Base-by-base conservation (phyloP, 305 asterid genomes). In the Fraxinus baroniana region DNA sequence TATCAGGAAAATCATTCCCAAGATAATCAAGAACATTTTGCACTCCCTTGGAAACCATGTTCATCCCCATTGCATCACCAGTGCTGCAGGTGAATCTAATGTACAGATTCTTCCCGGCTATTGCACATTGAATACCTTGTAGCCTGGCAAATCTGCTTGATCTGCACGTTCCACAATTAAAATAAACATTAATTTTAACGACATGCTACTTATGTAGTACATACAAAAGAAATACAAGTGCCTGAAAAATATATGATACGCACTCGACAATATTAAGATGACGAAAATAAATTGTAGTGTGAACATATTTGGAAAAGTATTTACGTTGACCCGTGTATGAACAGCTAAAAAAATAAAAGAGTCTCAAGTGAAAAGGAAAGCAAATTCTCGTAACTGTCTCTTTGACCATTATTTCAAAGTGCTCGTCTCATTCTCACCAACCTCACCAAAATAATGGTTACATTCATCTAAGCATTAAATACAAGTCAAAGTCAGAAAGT, bases 51-150 rank as follows among this genome's bases (percentile, higher is more conserved):
- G 92, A 89, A 5, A 89, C 90, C 92, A 89, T 89, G 79, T 89
- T 89, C 91, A 87, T 89, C 52, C 92, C 92, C 92, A 89, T 89
- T 57, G 92, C 92, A 83, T 89, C 92, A 41, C 91, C 92, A 28
- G 92, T 89, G 82, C 91, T 80, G 80, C 92, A 89, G 62, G 46
- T 74, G 71, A 89, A 89, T 82, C 92, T 87, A 80, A 87, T 85
- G 79, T 83, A 89, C 32, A 89, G 33, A 76, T 89, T 89, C 82
- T 87, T 89, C 82, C 92, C 92, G 7, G 92, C 92, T 22, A 89
- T 80, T 66, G 91, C 90, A 83, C 91, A 89, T 15, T 80, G 85
- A 71, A 89, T 80, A 12, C 85, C 55, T 76, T 89, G 92, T 28
- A 89, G 80, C 82, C 86, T 88, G 4, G 68, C 92, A 46, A 89